Evolutionary conservation across 2,329 filamentous ascomycete species (phyloP).

Genomic region (Fusarium circinatum): DNA sequence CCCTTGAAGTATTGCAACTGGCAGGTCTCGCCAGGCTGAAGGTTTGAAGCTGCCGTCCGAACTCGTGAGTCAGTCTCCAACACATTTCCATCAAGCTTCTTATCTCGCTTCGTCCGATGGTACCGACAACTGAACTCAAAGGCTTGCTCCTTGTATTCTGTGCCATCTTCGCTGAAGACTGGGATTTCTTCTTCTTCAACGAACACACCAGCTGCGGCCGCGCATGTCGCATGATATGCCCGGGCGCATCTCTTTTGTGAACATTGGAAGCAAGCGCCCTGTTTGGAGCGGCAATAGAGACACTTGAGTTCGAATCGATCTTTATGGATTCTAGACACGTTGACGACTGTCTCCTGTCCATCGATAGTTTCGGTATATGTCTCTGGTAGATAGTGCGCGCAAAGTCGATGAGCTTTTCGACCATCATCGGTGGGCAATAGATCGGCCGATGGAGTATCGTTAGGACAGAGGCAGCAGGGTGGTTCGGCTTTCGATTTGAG

Average conservation of each 20-base stretch:
- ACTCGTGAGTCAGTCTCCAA: conserved; percentile 78
- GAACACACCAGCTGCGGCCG: conserved; percentile 89
- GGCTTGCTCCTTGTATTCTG: conserved; percentile 89
- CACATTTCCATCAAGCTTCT: conserved; percentile 73
- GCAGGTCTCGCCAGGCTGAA: conserved; percentile 80
- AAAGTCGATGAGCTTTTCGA: conserved; percentile 86
- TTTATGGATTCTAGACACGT: conserved; percentile 84
- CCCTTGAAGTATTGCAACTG: conserved; percentile 87
- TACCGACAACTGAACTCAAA: conserved; percentile 96
- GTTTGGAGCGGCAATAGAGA: conserved; percentile 92
- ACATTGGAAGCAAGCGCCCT: conserved; percentile 97
- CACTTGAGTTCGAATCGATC: conserved; percentile 92
- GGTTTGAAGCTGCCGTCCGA: conserved; percentile 71
- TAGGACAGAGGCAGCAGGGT: conserved; percentile 92
- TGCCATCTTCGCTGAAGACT: conserved; percentile 88
- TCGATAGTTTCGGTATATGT: conserved; percentile 83
- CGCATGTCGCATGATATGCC: conserved; percentile 95
- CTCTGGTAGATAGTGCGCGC: conserved; percentile 91
- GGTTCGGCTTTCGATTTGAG: conserved; percentile 77
- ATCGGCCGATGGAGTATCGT: conserved; percentile 83
- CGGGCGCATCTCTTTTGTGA: conserved; percentile 93
- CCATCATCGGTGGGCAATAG: conserved; percentile 90
- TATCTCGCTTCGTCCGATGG: conserved; percentile 87
- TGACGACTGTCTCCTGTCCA: conserved; percentile 78
- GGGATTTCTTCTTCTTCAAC: conserved; percentile 88